Percentiles rank a stretch among this genome's conserved stretches.
phyloP scores from a whole-genome alignment of 768 basidiomycete species.

The Lentinus tigrinus region DNA sequence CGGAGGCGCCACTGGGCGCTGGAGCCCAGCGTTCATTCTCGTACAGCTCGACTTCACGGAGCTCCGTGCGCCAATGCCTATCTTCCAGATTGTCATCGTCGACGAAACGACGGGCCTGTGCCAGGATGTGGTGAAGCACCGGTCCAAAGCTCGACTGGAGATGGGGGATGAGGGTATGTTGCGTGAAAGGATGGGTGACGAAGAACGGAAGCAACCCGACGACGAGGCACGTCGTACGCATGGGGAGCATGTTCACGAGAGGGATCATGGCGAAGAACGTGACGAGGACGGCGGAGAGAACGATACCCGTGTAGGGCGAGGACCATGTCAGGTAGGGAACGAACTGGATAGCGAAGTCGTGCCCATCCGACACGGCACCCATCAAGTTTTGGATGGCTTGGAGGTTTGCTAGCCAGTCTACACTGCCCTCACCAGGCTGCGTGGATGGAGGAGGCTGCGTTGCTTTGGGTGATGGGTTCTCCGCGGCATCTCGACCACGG shows the following conservation, averaged over 20 bases:
- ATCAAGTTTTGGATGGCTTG: slow-evolving; percentile 92
- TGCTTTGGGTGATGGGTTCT: slow-evolving; percentile 27
- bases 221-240: slow-evolving; percentile 47
- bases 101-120: slow-evolving; percentile 34
- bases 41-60: slow-evolving; percentile 70
- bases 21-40: slow-evolving; percentile 71
- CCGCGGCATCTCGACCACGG: slow-evolving; percentile 7
- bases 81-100: slow-evolving; percentile 71
- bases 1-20: slow-evolving; percentile 6
- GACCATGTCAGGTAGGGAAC: slow-evolving; percentile 49
- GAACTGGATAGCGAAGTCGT: slow-evolving; percentile 54
- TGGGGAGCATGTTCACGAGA: slow-evolving; percentile 32
- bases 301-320: slow-evolving; percentile 51
- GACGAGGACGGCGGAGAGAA: slow-evolving; percentile 49
- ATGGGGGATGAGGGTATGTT: slow-evolving; percentile 28
- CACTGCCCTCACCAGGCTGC: slow-evolving; percentile 56
- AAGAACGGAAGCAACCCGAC: slow-evolving; percentile 51
- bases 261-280: slow-evolving; percentile 37
- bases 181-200: slow-evolving; percentile 50
- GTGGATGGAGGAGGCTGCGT: slow-evolving; percentile 25
- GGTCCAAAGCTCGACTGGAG: slow-evolving; percentile 27
- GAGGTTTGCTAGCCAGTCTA: slow-evolving; percentile 84
- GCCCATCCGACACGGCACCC: slow-evolving; percentile 71
- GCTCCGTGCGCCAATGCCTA: slow-evolving; percentile 60
- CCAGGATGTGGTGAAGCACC: slow-evolving; percentile 13